These are phyloP conservation scores for Boechera divaricarpa DNA, from an alignment of 345 rosid genomes.

Conservation along the genomic window DNA sequence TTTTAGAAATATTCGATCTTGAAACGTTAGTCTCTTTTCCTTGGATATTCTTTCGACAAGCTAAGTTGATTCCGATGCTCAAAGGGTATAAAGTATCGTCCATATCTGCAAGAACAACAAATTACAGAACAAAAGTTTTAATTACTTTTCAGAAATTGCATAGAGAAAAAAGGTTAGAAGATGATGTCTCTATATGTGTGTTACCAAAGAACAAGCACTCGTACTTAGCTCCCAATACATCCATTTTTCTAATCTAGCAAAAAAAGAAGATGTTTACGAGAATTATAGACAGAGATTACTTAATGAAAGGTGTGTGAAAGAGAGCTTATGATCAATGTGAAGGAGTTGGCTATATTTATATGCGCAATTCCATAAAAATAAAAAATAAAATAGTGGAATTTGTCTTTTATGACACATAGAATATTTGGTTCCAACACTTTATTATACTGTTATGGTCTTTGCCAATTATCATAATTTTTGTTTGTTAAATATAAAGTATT, in stretches of 20 bases:
- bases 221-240: constrained; percentile 56
- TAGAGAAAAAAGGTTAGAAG: neutral
- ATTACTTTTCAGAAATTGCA: constrained; percentile 20
- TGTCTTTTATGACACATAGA: neutral
- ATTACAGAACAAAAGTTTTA: neutral
- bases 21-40: constrained; percentile 51
- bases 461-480: neutral
- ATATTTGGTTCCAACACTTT: neutral
- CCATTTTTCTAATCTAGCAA: constrained; percentile 52
- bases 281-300: neutral
- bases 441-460: neutral
- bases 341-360: constrained; percentile 20
- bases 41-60: constrained; percentile 83
- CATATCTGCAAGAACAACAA: constrained; percentile 56
- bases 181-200: constrained; percentile 10
- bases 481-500: neutral
- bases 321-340: neutral
- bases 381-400: neutral
- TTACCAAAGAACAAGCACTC: constrained; percentile 91
- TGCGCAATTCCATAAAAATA: neutral
- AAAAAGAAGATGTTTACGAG: constrained; percentile 39
- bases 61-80: constrained; percentile 77
- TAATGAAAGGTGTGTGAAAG: neutral
- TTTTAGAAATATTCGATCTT: constrained; percentile 5
- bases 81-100: constrained; percentile 88